These are phyloP conservation scores for Thyridium curvatum DNA, from an alignment of 2,329 filamentous ascomycete species.

Conservation along the genomic window DNA sequence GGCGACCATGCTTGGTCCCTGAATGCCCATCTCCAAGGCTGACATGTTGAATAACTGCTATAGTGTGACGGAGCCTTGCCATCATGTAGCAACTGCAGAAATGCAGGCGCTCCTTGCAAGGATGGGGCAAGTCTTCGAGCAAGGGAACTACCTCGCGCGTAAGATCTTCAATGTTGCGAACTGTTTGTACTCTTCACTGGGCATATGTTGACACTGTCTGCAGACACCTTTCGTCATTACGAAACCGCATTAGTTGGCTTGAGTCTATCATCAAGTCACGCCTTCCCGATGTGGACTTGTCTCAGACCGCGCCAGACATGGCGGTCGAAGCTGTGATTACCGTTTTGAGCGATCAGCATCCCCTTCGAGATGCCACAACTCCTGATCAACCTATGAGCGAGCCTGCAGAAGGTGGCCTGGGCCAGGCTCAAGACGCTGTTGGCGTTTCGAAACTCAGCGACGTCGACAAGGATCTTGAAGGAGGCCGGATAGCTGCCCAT, in stretches of 20 bases:
- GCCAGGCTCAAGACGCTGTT: not conserved
- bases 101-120: constrained; percentile 30
- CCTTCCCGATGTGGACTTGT: constrained; percentile 35
- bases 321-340: constrained; percentile 8
- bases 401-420: too few species aligned
- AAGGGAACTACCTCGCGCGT: constrained; percentile 35
- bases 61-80: constrained; percentile 39
- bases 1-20: not conserved
- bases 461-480: too few species aligned
- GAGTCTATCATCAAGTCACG: constrained; percentile 34
- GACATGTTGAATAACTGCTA: not conserved
- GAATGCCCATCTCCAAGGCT: constrained; percentile 1
- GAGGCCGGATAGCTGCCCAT: constrained; percentile 18
- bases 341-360: not conserved
- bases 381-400: too few species aligned
- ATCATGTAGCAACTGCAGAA: constrained; percentile 34
- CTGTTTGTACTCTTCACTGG: constrained; percentile 11
- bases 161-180: constrained; percentile 9
- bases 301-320: constrained; percentile 10
- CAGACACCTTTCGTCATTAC: constrained; percentile 14
- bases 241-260: constrained; percentile 36
- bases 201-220: too few species aligned
- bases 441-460: too few species aligned
- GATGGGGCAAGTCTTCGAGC: constrained; percentile 35
- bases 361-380: too few species aligned